A percentile compares a stretch with the other conserved stretches of the same genome.
phyloP scores from a whole-genome alignment of 1,284 basidiomycete genomes.

The Chiua sp. region DNA sequence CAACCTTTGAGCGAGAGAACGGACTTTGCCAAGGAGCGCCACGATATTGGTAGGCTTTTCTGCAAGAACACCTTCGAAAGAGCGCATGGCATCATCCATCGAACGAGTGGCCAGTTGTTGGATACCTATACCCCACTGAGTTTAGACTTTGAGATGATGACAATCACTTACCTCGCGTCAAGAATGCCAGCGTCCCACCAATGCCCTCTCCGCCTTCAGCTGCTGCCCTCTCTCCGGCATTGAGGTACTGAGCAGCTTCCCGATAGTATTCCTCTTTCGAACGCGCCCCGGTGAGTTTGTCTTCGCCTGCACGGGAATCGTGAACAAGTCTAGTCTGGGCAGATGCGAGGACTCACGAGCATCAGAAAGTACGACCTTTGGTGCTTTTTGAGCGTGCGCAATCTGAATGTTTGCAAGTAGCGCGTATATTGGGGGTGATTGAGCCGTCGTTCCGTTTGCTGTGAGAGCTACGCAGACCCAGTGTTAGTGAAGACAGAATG shows the following conservation, averaged over 20 bases:
- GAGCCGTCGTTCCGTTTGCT: constrained; percentile 49
- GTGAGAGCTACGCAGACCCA: constrained; percentile 53
- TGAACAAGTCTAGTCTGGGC: constrained; percentile 2
- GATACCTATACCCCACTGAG: constrained; percentile 56
- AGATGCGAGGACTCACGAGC: constrained; percentile 59
- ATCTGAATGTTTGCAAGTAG: constrained; percentile 86
- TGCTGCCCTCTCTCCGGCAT: constrained; percentile 62
- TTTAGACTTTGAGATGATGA: constrained; percentile 3
- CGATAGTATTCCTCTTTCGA: constrained; percentile 73
- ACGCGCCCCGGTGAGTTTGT: constrained; percentile 63
- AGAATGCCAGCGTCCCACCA: constrained; percentile 59
- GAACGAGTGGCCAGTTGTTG: constrained; percentile 81
- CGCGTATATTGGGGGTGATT: constrained; percentile 71
- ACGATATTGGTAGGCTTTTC: constrained; percentile 84
- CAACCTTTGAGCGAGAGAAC: background rate
- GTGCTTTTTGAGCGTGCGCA: constrained; percentile 78
- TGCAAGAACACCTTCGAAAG: constrained; percentile 83
- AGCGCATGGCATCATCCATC: constrained; percentile 78
- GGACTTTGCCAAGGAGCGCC: constrained; percentile 79
- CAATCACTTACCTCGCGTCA: constrained; percentile 64
- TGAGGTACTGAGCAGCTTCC: constrained; percentile 74
- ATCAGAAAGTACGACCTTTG: constrained; percentile 74
- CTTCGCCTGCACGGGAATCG: constrained; percentile 60
- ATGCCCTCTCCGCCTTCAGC: constrained; percentile 56
- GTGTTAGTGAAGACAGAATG: constrained; percentile 1